Base-by-base conservation (phyloP, 768 basidiomycete genomes). In the Amyloporia xantha region DNA sequence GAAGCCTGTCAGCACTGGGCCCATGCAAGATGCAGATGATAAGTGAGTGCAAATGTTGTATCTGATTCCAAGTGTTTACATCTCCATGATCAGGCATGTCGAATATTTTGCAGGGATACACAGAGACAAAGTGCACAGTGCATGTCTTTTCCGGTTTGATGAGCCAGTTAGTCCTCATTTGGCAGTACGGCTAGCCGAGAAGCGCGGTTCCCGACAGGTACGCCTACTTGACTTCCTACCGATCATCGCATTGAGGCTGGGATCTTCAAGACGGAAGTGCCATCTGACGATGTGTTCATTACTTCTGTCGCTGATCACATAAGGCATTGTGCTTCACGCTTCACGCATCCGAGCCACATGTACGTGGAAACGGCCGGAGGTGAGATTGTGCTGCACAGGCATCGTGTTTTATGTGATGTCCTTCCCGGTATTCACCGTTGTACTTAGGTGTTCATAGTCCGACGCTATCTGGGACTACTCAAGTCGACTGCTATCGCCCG, bases 301-400 rank as follows among this genome's bases (percentile, higher is more conserved):
- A 74, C 75, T 41, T 72, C 85, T 2, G 70, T 95, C 23, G 74
- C 82, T 2, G 67, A 68, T 30, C 76, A 86, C 55, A 78, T 90
- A n/a, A 71, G 73, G 27, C 52, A 65, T 21, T 78, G 78, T 58
- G 82, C 83, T 1, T 54, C 61, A 3, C 54, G 51, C 1, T 43
- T 58, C 19, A 55, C 49, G 2, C 57, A 58, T 9, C 58, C 56
- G 11, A 71, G 75, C 2, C 78, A 85, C 58, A 76, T 93, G 73
- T 97, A 86, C 59, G 69, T 97, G 40, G 95, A 98, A 67, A 94
- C 95, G 7, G 95, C 94, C 12, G 95, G 95, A 79, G 95, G 94
- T 91, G 66, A 73, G 80, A 57, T n/a, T 50, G 20, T 36, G 13
- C 19, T n/a, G n/a, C n/a, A n/a, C 37, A n/a, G n/a, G n/a, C n/a